These are phyloP conservation scores for Aspergillus cejpii DNA, from an alignment of 2,329 filamentous ascomycete genomes.

Conservation along the genomic window DNA sequence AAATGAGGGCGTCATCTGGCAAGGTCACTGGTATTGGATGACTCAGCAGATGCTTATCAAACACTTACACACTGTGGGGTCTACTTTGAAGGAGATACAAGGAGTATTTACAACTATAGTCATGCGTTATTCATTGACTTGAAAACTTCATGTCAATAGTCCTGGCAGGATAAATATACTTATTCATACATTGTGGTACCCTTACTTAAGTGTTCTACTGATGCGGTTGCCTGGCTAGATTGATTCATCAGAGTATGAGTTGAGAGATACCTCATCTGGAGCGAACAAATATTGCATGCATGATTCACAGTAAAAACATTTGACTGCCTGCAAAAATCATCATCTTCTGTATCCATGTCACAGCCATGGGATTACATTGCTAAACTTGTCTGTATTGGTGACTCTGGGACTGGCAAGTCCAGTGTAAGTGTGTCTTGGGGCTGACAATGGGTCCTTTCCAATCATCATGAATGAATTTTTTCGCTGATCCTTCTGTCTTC, in stretches of 20 bases:
- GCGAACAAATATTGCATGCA: slow-evolving; percentile 6
- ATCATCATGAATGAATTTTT: neutral
- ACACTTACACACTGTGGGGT: too few relatives aligned
- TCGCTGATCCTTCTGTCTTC: slow-evolving; percentile 8
- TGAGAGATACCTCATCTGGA: slow-evolving; percentile 5
- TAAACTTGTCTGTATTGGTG: slow-evolving; percentile 96
- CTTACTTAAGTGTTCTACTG: neutral
- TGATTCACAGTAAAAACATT: neutral
- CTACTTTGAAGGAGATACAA: too few relatives aligned
- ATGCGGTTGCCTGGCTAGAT: neutral
- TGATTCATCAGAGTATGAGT: neutral
- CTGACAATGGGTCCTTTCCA: neutral
- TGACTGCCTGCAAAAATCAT: slow-evolving; percentile 2
- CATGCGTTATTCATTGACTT: too few relatives aligned
- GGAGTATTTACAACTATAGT: too few relatives aligned
- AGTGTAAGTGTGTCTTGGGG: slow-evolving; percentile 44
- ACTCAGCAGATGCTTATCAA: slow-evolving; percentile 23
- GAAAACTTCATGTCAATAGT: neutral
- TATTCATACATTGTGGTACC: neutral
- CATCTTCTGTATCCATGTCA: slow-evolving; percentile 36
- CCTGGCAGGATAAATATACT: neutral
- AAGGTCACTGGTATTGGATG: slow-evolving; percentile 33
- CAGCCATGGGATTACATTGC: slow-evolving; percentile 95
- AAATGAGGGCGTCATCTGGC: slow-evolving; percentile 33
- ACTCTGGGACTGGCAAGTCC: slow-evolving; percentile 93